These are phyloP conservation scores for Persicaria tinctoria DNA, from an alignment of 148 eudicot species.

Conservation along the genomic window DNA sequence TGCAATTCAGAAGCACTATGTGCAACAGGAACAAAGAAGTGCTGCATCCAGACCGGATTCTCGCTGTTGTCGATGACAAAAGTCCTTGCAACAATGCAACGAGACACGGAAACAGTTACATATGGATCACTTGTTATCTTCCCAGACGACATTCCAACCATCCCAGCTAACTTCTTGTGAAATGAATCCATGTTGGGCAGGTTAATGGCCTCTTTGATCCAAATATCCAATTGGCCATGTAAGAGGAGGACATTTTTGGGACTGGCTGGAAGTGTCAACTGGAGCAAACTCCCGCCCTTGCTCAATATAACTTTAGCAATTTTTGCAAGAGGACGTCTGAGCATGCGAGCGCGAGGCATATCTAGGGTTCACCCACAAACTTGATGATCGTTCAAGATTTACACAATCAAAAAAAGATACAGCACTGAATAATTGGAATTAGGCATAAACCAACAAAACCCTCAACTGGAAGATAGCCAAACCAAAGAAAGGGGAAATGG, in stretches of 20 bases:
- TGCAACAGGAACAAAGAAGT: conserved; percentile 76
- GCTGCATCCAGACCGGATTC: conserved; percentile 87
- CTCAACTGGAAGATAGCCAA: too few species aligned
- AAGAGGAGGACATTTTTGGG: not conserved
- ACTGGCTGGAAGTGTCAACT: not conserved
- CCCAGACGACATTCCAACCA: not conserved
- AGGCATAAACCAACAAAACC: too few species aligned
- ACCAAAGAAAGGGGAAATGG: too few species aligned
- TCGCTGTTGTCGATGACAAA: conserved; percentile 71
- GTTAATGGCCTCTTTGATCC: conserved; percentile 2
- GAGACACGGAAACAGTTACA: conserved; percentile 53
- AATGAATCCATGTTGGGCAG: not conserved
- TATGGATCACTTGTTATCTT: conserved; percentile 85
- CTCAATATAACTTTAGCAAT: too few species aligned
- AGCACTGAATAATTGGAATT: too few species aligned
- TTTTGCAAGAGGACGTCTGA: too few species aligned
- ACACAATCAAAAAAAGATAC: too few species aligned
- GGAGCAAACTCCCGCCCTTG: not conserved
- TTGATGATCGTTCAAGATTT: too few species aligned
- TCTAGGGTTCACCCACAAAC: too few species aligned
- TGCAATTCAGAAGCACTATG: conserved; percentile 76
- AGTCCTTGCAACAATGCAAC: conserved; percentile 82
- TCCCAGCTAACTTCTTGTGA: not conserved
- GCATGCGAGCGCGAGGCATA: too few species aligned
- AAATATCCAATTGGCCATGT: conserved; percentile 8